Conservation (phyloP, 768 basidiomycete species). For the Fomitopsis pulvina region DNA sequence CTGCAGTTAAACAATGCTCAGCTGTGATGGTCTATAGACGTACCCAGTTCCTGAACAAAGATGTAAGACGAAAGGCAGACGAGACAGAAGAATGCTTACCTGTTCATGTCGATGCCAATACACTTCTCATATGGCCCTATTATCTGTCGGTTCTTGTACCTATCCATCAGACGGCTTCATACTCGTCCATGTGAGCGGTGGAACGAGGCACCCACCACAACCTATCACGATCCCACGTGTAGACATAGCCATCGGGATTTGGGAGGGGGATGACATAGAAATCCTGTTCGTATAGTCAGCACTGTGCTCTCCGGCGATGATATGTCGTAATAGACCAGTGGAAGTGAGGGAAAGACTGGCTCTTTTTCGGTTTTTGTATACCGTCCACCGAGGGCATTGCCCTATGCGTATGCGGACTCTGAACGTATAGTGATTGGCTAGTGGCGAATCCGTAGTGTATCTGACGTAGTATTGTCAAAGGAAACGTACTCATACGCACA, state of each 20-base stretch:
- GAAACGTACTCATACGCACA: conserved; percentile 28
- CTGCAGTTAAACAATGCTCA: not conserved
- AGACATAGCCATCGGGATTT: conserved; percentile 70
- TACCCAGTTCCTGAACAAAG: conserved; percentile 52
- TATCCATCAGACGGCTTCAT: conserved; percentile 11
- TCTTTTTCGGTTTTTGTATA: too few relatives aligned
- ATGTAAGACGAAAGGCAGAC: not conserved
- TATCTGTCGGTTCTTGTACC: conserved; percentile 68
- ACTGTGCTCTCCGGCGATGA: too few relatives aligned
- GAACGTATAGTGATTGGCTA: too few relatives aligned
- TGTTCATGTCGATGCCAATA: conserved; percentile 73
- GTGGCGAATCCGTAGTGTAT: too few relatives aligned
- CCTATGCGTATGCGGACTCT: too few relatives aligned
- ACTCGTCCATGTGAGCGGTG: not conserved
- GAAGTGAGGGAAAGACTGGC: too few relatives aligned
- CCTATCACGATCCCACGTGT: conserved; percentile 65
- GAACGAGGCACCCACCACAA: conserved; percentile 39
- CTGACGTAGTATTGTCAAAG: too few relatives aligned
- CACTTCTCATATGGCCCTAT: conserved; percentile 45
- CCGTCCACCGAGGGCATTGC: too few relatives aligned
- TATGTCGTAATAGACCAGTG: too few relatives aligned
- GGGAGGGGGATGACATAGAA: conserved; percentile 64
- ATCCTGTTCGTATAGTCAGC: conserved; percentile 30
- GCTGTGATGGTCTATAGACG: conserved; percentile 1
- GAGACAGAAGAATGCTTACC: conserved; percentile 29